Evolutionary conservation across 441 rosid genomes (phyloP).

Genomic region (Bocquillonia castaneifolia): DNA sequence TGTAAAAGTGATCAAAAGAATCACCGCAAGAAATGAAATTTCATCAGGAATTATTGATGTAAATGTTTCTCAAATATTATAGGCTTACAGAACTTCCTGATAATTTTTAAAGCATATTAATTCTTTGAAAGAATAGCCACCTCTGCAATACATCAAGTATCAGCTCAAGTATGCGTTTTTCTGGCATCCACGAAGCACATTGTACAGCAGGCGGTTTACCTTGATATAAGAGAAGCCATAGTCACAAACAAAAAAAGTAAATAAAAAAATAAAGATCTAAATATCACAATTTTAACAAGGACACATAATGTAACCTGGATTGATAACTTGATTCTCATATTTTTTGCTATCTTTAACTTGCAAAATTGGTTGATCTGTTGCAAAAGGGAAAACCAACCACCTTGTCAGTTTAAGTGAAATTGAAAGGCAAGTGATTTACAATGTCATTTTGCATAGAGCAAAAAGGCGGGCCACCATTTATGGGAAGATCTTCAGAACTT

Average conservation of each 20-base stretch:
- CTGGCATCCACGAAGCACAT: constrained; percentile 29
- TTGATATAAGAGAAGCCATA: constrained; percentile 22
- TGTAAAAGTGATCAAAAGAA: constrained; percentile 3
- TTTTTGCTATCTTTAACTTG: constrained; percentile 12
- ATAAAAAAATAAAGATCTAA: not conserved
- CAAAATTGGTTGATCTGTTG: constrained; percentile 25
- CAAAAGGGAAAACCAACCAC: constrained; percentile 8
- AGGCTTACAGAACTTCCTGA: not conserved
- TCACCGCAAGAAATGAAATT: constrained; percentile 3
- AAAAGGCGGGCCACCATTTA: constrained; percentile 28
- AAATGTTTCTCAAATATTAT: not conserved
- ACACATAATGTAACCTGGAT: constrained; percentile 21
- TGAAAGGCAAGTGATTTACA: not conserved
- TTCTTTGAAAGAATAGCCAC: constrained; percentile 23
- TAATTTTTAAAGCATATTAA: not conserved
- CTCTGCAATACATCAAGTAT: constrained; percentile 49
- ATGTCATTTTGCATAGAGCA: constrained; percentile 9
- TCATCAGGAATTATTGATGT: not conserved
- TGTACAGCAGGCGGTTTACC: constrained; percentile 26
- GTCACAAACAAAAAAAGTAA: constrained; percentile 17
- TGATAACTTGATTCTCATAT: constrained; percentile 20
- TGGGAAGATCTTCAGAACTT: constrained; percentile 23
- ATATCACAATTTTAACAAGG: constrained; percentile 9
- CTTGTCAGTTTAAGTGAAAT: constrained; percentile 5
- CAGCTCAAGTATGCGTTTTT: constrained; percentile 39